Conservation (phyloP, 2,329 filamentous ascomycete genomes). For the Pseudogymnoascus sp. region DNA sequence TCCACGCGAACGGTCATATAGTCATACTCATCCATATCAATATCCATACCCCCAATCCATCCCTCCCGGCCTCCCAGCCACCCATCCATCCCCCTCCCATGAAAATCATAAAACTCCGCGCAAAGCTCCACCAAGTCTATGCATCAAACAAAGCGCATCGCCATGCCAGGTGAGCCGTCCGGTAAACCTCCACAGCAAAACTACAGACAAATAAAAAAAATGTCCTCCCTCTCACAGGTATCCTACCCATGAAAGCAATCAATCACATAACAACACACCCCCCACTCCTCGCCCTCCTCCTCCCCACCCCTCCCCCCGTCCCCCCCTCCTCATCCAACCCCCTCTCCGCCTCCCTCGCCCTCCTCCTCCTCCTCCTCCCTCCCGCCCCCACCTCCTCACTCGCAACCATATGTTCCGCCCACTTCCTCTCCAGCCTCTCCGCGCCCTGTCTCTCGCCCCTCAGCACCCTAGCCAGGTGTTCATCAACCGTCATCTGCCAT, state of each 20-base stretch:
- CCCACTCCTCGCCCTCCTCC: constrained; percentile 55
- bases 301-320: constrained; percentile 35
- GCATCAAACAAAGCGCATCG: background rate
- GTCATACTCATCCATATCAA: background rate
- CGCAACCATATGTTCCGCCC: constrained; percentile 90
- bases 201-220: background rate
- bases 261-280: constrained; percentile 55
- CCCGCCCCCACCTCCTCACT: constrained; percentile 68
- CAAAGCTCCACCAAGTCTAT: background rate
- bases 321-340: constrained; percentile 40
- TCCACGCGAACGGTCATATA: background rate
- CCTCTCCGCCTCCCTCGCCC: constrained; percentile 76
- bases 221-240: background rate
- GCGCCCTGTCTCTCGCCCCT: constrained; percentile 68
- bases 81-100: background rate
- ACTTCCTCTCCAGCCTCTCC: constrained; percentile 74
- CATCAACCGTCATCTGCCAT: constrained; percentile 90
- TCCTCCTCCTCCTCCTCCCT: constrained; percentile 61
- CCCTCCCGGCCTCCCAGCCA: background rate
- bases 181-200: background rate
- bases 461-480: constrained; percentile 81
- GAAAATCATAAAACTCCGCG: background rate
- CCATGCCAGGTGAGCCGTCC: background rate
- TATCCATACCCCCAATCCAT: background rate
- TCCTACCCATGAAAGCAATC: too few relatives aligned